Conservation (phyloP, 2,329 filamentous ascomycete species). For the Calonectria ilicicola region DNA sequence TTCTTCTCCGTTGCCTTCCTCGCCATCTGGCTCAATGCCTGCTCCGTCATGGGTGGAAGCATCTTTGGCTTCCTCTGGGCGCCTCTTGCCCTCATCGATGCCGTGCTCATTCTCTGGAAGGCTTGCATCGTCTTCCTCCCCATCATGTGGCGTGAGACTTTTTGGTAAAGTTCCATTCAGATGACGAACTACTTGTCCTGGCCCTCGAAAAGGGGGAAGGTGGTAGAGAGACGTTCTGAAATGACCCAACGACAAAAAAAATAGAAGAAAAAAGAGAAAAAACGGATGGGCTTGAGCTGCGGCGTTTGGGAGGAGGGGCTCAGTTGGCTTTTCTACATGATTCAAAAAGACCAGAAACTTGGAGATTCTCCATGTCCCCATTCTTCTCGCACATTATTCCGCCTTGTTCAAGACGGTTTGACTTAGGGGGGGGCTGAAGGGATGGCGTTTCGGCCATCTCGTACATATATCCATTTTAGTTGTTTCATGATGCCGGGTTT, state of each 20-base stretch:
- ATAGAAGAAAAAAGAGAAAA: background rate
- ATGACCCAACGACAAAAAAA: conserved; percentile 3
- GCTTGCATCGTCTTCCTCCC: conserved; percentile 87
- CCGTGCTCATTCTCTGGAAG: conserved; percentile 79
- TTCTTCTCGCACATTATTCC: background rate
- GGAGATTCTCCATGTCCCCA: background rate
- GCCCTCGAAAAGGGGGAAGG: background rate
- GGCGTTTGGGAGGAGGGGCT: conserved; percentile 39
- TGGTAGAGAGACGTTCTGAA: background rate
- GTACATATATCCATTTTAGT: conserved; percentile 20
- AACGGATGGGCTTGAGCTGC: conserved; percentile 30
- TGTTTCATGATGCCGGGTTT: conserved; percentile 21
- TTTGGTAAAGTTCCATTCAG: conserved; percentile 38
- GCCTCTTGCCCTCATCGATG: conserved; percentile 74
- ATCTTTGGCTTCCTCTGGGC: conserved; percentile 55
- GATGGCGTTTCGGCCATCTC: conserved; percentile 9
- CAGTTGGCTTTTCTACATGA: conserved; percentile 29
- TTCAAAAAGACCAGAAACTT: conserved; percentile 9
- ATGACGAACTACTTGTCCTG: background rate
- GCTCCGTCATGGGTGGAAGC: conserved; percentile 52
- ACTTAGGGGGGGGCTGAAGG: background rate
- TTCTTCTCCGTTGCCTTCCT: conserved; percentile 96
- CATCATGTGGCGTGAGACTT: conserved; percentile 77
- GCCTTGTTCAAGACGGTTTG: background rate
- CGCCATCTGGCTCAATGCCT: conserved; percentile 76